Percentiles rank a stretch among this genome's conserved stretches.
Evolutionary conservation across 441 rosid species (phyloP).

Genomic region (Eutrema salsugineum): DNA sequence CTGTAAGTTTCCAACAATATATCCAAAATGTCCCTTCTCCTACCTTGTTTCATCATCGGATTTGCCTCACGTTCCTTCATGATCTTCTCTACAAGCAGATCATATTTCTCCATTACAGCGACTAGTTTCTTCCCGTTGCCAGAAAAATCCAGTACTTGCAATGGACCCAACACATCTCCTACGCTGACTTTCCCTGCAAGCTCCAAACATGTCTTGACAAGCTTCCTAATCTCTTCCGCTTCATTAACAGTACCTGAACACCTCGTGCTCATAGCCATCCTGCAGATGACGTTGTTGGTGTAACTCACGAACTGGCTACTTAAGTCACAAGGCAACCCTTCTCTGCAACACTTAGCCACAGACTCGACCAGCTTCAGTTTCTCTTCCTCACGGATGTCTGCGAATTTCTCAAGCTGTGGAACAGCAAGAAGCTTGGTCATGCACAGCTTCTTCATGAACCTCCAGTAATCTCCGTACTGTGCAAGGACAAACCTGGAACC

Average conservation of each 20-base stretch:
- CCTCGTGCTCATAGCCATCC: conserved; percentile 62
- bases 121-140: conserved; percentile 54
- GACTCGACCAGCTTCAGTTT: conserved; percentile 42
- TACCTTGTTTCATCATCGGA: conserved; percentile 12
- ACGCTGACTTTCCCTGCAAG: conserved; percentile 53
- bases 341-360: conserved; percentile 31
- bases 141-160: conserved; percentile 56
- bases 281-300: conserved; percentile 51
- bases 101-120: conserved; percentile 43
- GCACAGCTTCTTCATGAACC: conserved; percentile 67
- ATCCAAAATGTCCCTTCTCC: conserved; percentile 53
- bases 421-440: conserved; percentile 59
- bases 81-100: conserved; percentile 42
- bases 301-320: conserved; percentile 29
- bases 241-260: conserved; percentile 37
- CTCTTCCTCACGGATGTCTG: conserved; percentile 48
- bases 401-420: conserved; percentile 50
- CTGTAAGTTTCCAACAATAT: conserved; percentile 44
- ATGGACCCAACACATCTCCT: conserved; percentile 72
- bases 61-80: conserved; percentile 49
- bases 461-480: conserved; percentile 54
- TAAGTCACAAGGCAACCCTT: conserved; percentile 39
- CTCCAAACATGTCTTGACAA: conserved; percentile 40
- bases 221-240: conserved; percentile 39
- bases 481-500: conserved; percentile 56